These are phyloP conservation scores for Tetracentron sinense DNA, from an alignment of 164 flowering plant species.

Conservation along the genomic window DNA sequence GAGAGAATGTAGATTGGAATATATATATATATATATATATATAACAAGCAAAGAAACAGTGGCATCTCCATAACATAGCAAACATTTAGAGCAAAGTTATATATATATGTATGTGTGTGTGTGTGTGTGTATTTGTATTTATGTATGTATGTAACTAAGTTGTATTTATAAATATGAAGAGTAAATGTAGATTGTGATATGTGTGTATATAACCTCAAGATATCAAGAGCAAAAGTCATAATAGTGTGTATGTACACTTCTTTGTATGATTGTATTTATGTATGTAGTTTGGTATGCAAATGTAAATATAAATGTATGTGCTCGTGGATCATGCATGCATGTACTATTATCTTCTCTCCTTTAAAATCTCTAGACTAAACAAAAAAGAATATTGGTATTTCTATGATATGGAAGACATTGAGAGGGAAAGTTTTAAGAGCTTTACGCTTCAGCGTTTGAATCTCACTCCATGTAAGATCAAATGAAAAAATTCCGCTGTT, in stretches of 20 bases:
- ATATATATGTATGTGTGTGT: too few relatives aligned
- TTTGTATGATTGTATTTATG: too few relatives aligned
- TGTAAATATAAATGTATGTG: not conserved
- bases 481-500: slow-evolving; percentile 70
- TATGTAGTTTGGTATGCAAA: too few relatives aligned
- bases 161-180: too few relatives aligned
- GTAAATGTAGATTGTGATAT: not conserved
- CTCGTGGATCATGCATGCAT: not conserved
- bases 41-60: too few relatives aligned
- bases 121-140: too few relatives aligned
- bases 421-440: not conserved
- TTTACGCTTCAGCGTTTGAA: slow-evolving; percentile 74
- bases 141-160: too few relatives aligned
- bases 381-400: not conserved
- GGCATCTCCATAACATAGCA: too few relatives aligned
- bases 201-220: too few relatives aligned
- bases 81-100: too few relatives aligned
- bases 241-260: too few relatives aligned
- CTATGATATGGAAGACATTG: not conserved
- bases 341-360: not conserved
- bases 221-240: not conserved
- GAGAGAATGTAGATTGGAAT: not conserved
- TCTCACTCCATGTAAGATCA: slow-evolving; percentile 81
- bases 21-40: too few relatives aligned
- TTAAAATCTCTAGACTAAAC: not conserved